Base-by-base conservation (phyloP, 805 yeast species). In the Starmerella potacharoeniae region DNA sequence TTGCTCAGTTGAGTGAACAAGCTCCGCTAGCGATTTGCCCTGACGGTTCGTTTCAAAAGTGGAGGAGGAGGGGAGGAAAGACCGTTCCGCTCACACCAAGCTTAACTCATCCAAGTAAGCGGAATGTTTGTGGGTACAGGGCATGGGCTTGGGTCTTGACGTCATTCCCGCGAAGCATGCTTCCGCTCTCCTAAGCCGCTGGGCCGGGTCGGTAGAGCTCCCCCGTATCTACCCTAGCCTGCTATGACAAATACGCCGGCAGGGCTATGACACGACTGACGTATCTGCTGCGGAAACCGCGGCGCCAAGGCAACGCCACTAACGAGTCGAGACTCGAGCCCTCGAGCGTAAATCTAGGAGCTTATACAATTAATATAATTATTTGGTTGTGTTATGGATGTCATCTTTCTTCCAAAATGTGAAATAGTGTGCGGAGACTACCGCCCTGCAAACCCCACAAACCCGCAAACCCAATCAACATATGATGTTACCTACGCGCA, bases 71-170 rank as follows among this genome's bases (percentile, higher is more conserved):
- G 34, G 46, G 35, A 31, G 40, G 52, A 16, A 22, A 29, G 40
- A 49, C 34, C 16, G 45, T 11, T 30, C 52, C 29, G 48, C 37
- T 44, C 9, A 3, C 33, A 6, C 46, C 46, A 43, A 16, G 37
- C 48, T 44, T 44, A 31, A 44, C 48, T 44, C 48, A 44, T 44
- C 48, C 36, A 7, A 14, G 29, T 31, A 14, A 44, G 37, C 48
- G 48, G 48, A 44, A 44, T 44, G 48, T 44, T 30, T 44, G 37
- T 43, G 48, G 48, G 48, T n/a, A 29, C 14, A 44, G 48, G 48
- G 48, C 13, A 6, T 31, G 37, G 36, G 48, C 28, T 17, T 6
- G 37, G 36, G 48, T 31, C 5, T 13, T 44, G 48, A 44, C 48
- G 37, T 44, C 48, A 44, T 30, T 16, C n/a, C 34, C 22, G 36